A percentile compares a stretch with the other conserved stretches of the same genome.
Conservation (phyloP, 108 stramenopile genomes). For the Mediolabrus comicus region DNA sequence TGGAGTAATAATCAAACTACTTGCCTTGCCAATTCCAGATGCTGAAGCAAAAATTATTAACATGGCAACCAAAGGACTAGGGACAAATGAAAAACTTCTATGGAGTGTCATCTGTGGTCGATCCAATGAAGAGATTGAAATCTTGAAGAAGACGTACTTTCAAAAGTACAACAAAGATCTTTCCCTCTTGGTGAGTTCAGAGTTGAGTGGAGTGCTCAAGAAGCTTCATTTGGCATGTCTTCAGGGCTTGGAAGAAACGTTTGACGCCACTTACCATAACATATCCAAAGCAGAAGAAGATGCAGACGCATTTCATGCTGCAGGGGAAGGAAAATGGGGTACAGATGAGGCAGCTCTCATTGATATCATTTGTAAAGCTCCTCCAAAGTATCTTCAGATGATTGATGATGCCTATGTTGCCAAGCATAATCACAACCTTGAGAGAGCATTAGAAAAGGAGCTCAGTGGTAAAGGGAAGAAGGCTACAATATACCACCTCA, state of each 20-base stretch:
- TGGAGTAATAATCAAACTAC: constrained; percentile 44
- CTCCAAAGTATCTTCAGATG: constrained; percentile 20
- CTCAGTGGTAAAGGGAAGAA: constrained; percentile 53
- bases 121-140: constrained; percentile 62
- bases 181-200: constrained; percentile 39
- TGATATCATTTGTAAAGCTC: constrained; percentile 53
- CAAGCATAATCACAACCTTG: constrained; percentile 64
- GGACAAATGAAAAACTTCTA: constrained; percentile 53
- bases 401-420: constrained; percentile 50
- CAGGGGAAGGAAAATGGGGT: constrained; percentile 61
- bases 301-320: constrained; percentile 55
- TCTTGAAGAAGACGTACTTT: constrained; percentile 69
- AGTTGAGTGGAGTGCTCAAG: constrained; percentile 55
- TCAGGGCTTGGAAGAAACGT: constrained; percentile 64
- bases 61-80: constrained; percentile 62
- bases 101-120: constrained; percentile 64
- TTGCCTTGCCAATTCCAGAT: constrained; percentile 53
- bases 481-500: constrained; percentile 45
- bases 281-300: constrained; percentile 62
- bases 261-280: constrained; percentile 67
- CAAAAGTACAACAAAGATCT: constrained; percentile 72
- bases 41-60: constrained; percentile 69
- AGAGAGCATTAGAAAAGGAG: constrained; percentile 73
- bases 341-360: constrained; percentile 61
- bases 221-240: constrained; percentile 53